These are phyloP conservation scores for Areca catechu DNA, from an alignment of 176 grass and related monocot genomes.

Conservation along the genomic window DNA sequence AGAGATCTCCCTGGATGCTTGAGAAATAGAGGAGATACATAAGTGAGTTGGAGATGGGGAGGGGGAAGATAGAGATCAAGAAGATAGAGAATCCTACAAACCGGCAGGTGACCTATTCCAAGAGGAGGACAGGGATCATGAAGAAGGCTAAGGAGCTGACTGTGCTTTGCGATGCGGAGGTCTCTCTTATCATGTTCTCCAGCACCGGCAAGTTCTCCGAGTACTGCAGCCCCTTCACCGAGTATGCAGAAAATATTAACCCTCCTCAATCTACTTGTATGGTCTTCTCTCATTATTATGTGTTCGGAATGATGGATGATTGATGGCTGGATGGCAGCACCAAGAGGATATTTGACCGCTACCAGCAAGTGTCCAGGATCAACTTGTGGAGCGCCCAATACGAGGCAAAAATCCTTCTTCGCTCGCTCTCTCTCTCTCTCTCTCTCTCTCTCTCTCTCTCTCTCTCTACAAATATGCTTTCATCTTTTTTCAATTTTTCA, in stretches of 20 bases:
- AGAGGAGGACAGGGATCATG: conserved; percentile 87
- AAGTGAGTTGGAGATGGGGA: conserved; percentile 38
- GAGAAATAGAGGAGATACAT: background rate
- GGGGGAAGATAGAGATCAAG: conserved; percentile 99
- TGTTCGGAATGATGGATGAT: no score
- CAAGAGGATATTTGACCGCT: conserved; percentile 81
- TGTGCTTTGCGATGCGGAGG: conserved; percentile 94
- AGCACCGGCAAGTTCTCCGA: conserved; percentile 90
- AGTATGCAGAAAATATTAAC: conserved; percentile 22
- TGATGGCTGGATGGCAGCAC: conserved; percentile 26
- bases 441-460: no score
- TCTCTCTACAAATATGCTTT: background rate
- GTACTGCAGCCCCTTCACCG: conserved; percentile 73
- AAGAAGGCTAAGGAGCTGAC: conserved; percentile 95
- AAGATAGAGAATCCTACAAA: conserved; percentile 97
- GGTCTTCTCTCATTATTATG: no score
- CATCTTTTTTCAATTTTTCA: background rate
- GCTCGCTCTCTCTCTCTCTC: no score
- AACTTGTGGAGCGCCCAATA: conserved; percentile 89
- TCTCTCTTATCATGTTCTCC: conserved; percentile 96
- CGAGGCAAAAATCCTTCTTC: conserved; percentile 31
- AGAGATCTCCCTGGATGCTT: no score
- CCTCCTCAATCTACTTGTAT: background rate
- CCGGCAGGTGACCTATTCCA: conserved; percentile 93
- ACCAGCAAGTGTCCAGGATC: conserved; percentile 56